Conservation (phyloP, 352 stramenopile genomes). For the Bremia lactucae region DNA sequence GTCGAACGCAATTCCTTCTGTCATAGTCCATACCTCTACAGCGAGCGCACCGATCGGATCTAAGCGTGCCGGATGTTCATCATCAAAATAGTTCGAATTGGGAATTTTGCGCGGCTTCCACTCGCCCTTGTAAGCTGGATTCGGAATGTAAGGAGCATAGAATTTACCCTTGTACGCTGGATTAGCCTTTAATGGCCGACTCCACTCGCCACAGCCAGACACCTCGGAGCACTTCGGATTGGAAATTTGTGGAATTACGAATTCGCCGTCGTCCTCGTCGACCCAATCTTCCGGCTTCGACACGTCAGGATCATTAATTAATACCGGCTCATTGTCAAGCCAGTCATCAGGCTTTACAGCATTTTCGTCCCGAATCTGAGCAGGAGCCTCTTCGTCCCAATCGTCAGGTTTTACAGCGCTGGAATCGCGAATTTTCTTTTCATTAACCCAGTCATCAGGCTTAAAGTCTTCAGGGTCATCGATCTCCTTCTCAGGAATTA, state of each 20-base stretch:
- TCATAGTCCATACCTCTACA: conserved; percentile 89
- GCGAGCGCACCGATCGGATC: conserved; percentile 82
- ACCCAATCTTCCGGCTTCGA: conserved; percentile 90
- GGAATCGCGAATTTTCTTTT: conserved; percentile 82
- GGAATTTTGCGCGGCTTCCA: conserved; percentile 86
- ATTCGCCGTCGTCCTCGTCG: conserved; percentile 89
- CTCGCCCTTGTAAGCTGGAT: conserved; percentile 87
- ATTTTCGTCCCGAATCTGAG: conserved; percentile 73
- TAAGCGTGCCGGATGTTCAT: conserved; percentile 67
- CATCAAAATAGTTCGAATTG: conserved; percentile 86
- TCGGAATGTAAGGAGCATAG: conserved; percentile 81
- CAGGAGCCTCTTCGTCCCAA: conserved; percentile 88
- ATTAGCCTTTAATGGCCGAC: conserved; percentile 80
- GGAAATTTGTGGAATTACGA: conserved; percentile 75
- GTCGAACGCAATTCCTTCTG: conserved; percentile 85
- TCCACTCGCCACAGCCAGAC: conserved; percentile 88
- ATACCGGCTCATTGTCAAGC: conserved; percentile 73
- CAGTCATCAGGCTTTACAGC: conserved; percentile 86
- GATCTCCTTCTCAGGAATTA: conserved; percentile 86
- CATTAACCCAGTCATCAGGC: conserved; percentile 89
- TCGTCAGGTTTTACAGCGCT: conserved; percentile 82
- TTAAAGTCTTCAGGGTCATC: conserved; percentile 88
- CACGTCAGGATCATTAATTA: conserved; percentile 76
- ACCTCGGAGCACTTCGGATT: conserved; percentile 83
- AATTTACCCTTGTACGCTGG: conserved; percentile 91